Conservation (phyloP, 352 stramenopile genomes). For the Pythium oligandrum region DNA sequence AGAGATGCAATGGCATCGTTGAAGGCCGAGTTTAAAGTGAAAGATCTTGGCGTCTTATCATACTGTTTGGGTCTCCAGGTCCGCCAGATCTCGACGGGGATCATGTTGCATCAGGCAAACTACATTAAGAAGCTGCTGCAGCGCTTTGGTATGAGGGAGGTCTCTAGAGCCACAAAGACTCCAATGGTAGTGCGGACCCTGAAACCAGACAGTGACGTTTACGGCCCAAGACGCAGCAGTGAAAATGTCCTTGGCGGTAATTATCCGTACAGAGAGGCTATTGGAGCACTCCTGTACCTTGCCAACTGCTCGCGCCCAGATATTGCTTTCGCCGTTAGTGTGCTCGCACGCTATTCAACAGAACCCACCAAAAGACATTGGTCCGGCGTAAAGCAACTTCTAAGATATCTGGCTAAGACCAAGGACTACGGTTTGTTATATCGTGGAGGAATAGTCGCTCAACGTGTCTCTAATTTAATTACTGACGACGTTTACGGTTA, state of each 20-base stretch:
- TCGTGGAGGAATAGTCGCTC: slow-evolving; percentile 1
- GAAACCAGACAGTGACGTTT: slow-evolving; percentile 14
- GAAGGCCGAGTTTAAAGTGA: slow-evolving; percentile 16
- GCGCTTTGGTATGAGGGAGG: slow-evolving; percentile 15
- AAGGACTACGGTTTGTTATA: slow-evolving; percentile 10
- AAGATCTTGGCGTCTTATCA: slow-evolving; percentile 14
- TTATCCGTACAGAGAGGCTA: slow-evolving; percentile 15
- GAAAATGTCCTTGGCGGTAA: slow-evolving; percentile 11
- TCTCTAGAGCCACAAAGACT: slow-evolving; percentile 9
- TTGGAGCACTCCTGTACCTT: slow-evolving; percentile 11
- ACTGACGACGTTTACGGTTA: slow-evolving; percentile 14
- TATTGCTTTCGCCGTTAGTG: slow-evolving; percentile 16
- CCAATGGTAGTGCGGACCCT: slow-evolving; percentile 16
- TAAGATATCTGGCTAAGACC: slow-evolving; percentile 14
- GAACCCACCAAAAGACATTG: slow-evolving; percentile 17
- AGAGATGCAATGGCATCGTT: slow-evolving; percentile 11
- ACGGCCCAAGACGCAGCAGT: slow-evolving; percentile 13
- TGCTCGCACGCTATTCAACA: slow-evolving; percentile 16
- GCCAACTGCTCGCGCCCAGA: slow-evolving; percentile 16
- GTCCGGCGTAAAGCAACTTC: slow-evolving; percentile 9
- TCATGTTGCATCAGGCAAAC: slow-evolving; percentile 14
- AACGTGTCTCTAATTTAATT: slow-evolving; percentile 4
- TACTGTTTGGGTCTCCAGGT: slow-evolving; percentile 16
- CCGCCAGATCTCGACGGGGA: slow-evolving; percentile 12
- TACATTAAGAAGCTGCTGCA: slow-evolving; percentile 12